Percentiles rank a stretch among this genome's conserved stretches.
phyloP scores from a whole-genome alignment of 1,139 yeast species.

The Lodderomyces theae region DNA sequence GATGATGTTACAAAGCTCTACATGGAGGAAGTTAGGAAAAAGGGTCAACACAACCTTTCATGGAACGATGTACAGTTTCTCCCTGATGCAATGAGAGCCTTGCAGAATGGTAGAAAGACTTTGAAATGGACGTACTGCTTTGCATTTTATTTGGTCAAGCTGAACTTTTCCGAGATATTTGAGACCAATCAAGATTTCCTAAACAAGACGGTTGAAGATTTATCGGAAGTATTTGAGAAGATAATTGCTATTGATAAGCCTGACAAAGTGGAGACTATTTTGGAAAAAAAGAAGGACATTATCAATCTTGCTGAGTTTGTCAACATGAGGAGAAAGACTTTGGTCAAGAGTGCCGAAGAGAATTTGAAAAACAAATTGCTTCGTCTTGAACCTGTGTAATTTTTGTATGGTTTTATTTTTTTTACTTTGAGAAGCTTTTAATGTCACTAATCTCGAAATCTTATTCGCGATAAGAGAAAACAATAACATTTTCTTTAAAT shows the following conservation, averaged over 20 bases:
- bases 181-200: constrained; percentile 75
- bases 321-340: constrained; percentile 44
- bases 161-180: constrained; percentile 55
- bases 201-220: constrained; percentile 71
- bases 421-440: constrained; percentile 36
- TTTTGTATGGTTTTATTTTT: constrained; percentile 22
- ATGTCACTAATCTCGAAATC: constrained; percentile 20
- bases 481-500: neutral
- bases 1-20: constrained; percentile 59
- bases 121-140: constrained; percentile 91
- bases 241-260: constrained; percentile 47
- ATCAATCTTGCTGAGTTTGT: constrained; percentile 48
- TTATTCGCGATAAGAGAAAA: constrained; percentile 3
- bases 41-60: constrained; percentile 40
- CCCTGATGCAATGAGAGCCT: constrained; percentile 63
- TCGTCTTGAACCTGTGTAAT: constrained; percentile 15
- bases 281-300: constrained; percentile 49
- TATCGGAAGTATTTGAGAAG: constrained; percentile 67
- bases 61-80: constrained; percentile 92
- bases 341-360: constrained; percentile 50
- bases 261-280: constrained; percentile 33
- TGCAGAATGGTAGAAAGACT: constrained; percentile 70
- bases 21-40: constrained; percentile 43
- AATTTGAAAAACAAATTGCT: constrained; percentile 30
- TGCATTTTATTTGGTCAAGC: constrained; percentile 60